Base-by-base conservation (phyloP, 2,329 filamentous ascomycete genomes). In the Neofusicoccum sp. region DNA sequence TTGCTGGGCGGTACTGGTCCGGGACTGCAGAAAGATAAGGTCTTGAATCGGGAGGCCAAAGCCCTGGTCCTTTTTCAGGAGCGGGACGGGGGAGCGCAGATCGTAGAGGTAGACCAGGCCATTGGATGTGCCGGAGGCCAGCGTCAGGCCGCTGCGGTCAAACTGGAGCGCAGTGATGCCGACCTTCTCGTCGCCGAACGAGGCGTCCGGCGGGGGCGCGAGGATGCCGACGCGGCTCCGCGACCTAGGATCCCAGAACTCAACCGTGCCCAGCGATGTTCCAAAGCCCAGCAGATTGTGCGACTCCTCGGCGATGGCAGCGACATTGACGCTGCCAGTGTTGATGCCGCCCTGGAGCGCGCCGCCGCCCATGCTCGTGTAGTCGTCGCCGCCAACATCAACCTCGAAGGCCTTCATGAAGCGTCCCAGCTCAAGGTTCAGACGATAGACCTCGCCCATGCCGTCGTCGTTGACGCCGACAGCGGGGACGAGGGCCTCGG, bases 401-500 rank as follows among this genome's bases (percentile, higher is more conserved):
- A 98, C 81, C 72, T 97, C 92, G 70, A 95, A 98, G 33, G 91
- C 92, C 69, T 91, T 92, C 90, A 99, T 95, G 75, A 96, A 99
- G 59, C 94, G 86, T 52, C 95, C 95, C 36, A 92, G 81, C 73
- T 99, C 95, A 28, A 99, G 81, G 71, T 98, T 98, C 69, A 99
- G 80, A 7, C 95, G 85, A 73, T 95, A 99, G 0, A 97, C 93
- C 72, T 99, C 95, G 64, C 94, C 95, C 76, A 89, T 87, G 6
- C 93, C 92, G 65, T 97, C 91, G 1, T 84, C 81, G 71, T 96
- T 95, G 16, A 97, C 85, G 6, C 95, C 95, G 0, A 97, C 94
- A 0, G 94, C 84, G 0, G 95, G 93, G 16, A 99, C 81, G 16
- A 98, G 83, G 4, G 92, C 92, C 74, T 99, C 95, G 1, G 94